Conservation (phyloP, 441 rosid genomes). For the Macaranga tanarius region DNA sequence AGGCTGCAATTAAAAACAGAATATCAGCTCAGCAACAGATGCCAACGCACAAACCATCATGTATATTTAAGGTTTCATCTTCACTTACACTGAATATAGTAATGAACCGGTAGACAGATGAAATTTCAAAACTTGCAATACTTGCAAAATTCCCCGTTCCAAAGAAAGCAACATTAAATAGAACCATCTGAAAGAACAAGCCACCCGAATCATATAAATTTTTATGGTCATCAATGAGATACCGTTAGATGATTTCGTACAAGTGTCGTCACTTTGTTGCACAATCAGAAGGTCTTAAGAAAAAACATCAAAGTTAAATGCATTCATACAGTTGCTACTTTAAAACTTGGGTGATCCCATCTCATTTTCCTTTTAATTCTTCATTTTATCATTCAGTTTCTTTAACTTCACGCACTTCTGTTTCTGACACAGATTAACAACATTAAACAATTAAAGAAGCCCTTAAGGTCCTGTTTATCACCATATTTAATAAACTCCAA, state of each 20-base stretch:
- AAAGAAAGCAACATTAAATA: slow-evolving; percentile 91
- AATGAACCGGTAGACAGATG: slow-evolving; percentile 91
- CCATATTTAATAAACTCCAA: not conserved
- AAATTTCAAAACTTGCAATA: slow-evolving; percentile 98
- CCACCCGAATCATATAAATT: slow-evolving; percentile 23
- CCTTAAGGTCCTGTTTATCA: not conserved
- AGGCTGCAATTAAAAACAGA: slow-evolving; percentile 54
- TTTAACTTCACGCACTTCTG: not conserved
- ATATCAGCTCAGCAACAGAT: slow-evolving; percentile 19
- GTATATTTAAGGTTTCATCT: slow-evolving; percentile 6
- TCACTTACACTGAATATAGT: slow-evolving; percentile 91
- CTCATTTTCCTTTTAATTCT: not conserved
- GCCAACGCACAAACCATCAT: slow-evolving; percentile 18
- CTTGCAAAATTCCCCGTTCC: slow-evolving; percentile 98
- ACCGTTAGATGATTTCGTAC: not conserved
- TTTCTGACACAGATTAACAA: not conserved
- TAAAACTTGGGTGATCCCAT: not conserved
- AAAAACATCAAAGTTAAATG: not conserved
- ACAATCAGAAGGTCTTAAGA: not conserved
- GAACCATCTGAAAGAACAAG: slow-evolving; percentile 63
- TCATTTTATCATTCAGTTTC: not conserved
- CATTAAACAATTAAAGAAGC: not conserved
- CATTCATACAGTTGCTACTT: not conserved
- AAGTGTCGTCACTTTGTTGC: not conserved
- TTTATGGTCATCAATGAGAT: not conserved